These are phyloP conservation scores for Nelumbo lutea DNA, from an alignment of 164 flowering plant genomes.

Conservation along the genomic window DNA sequence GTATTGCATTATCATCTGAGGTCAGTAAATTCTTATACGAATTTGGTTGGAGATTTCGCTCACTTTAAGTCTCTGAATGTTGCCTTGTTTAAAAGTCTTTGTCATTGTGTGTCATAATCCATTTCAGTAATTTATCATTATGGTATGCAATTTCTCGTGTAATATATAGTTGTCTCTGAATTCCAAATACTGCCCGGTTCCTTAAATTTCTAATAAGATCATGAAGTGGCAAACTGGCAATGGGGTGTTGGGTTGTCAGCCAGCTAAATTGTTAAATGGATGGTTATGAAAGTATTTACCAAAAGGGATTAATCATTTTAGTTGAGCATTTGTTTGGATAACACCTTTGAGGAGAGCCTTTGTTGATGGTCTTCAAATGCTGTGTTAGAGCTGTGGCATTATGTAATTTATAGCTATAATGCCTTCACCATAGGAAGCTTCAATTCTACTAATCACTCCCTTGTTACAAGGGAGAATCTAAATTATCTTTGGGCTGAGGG, in stretches of 20 bases:
- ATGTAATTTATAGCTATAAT: neutral
- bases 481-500: too few species aligned
- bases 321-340: neutral
- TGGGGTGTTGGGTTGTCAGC: neutral
- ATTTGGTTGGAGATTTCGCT: slow-evolving; percentile 13
- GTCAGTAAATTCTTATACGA: slow-evolving; percentile 21
- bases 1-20: slow-evolving; percentile 15
- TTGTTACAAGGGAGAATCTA: too few species aligned
- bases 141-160: slow-evolving; percentile 15
- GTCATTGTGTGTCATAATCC: neutral
- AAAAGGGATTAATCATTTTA: neutral
- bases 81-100: slow-evolving; percentile 6
- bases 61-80: slow-evolving; percentile 6
- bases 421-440: neutral
- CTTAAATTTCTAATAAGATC: slow-evolving; percentile 1
- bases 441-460: neutral
- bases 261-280: neutral
- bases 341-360: neutral
- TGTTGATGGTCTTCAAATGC: neutral
- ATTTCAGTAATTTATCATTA: slow-evolving; percentile 13
- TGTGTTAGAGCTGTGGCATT: neutral
- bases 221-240: neutral
- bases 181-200: neutral
- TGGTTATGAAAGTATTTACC: neutral
- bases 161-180: slow-evolving; percentile 16